Evolutionary conservation across 768 basidiomycete species (phyloP), one percentile per base, ranked within the genome.

Genomic region (Gymnopilus dilepis): DNA sequence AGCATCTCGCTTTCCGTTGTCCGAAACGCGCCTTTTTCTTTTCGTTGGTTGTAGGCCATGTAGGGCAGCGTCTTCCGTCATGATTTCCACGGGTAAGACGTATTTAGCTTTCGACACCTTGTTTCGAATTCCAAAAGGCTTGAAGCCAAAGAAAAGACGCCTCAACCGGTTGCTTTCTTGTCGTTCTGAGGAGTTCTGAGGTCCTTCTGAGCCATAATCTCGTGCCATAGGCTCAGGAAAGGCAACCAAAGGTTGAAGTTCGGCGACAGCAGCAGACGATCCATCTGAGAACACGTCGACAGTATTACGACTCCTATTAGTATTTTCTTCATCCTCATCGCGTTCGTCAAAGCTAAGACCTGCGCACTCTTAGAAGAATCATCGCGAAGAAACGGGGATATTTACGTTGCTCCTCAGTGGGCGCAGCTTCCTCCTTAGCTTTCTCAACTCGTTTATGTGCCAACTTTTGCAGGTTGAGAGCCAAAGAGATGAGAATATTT

Each of bases 381-480:
- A 54, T 19, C 15, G 24, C 51, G 42, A 26, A 12, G 28, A 31
- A 28, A 31, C 30, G 52, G 45, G 54, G 40, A 42, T 52, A 43
- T 42, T 57, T 65, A 65, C 66, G 53, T 59, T 60, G 54, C 43
- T 41, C 30, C 17, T 55, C 60, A 56, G 45, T 48, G 30, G 53
- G 56, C 26, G 34, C 55, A 47, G 56, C 56, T 56, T 34, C 62
- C 41, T 61, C 65, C 73, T 71, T 72, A 63, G 70, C 72, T 28
- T 70, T 76, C 65, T 86, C 86, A 31, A 91, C 79, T 28, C 89
- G 83, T 65, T 84, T 82, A 77, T 97, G 95, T 1, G 94, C 94
- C 17, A 97, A 84, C 72, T 97, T 98, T 76, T 99, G 96, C 33
- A 92, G 78, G 76, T 97, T 97, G 64, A 99, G 82, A 15, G 94